Evolutionary conservation across 2,329 filamentous ascomycete species (phyloP), one percentile per base, ranked within the genome.

Genomic region (Colletotrichum musicola): DNA sequence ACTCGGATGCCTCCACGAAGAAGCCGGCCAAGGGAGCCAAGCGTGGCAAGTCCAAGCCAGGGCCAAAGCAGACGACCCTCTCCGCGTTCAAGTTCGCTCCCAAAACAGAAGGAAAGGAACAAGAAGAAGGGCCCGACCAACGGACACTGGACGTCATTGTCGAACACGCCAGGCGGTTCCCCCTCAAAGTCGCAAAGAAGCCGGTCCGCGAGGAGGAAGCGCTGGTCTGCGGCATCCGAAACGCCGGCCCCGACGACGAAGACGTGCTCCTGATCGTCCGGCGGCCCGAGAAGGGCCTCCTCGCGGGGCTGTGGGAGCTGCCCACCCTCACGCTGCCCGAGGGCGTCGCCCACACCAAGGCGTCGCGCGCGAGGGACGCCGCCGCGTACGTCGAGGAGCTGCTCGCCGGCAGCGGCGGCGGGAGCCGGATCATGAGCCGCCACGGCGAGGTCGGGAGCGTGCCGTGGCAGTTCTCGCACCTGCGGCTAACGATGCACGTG

Each of bases 401-500:
- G 10, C 30, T 81, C 3, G 42, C 25, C 4, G 60, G 62, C 13
- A 22, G n/a, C 10, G 69, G 66, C 13, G 58, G 47, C 55, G 20
- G 14, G 53, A 47, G 9, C 47, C 80, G 18, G 79, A 76, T 54
- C 74, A 83, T 50, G 69, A 77, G 0, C 30, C 6, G 10, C 30
- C 30, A 9, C 30, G 76, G 75, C 0, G 84, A 86, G 38, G 70
- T 88, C n/a, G 86, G 83, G 0, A 84, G 78, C 50, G 82, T 89
- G 13, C 86, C 86, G 0, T 89, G 87, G 87, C 74, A 85, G 6
- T 89, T 88, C 69, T 88, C 86, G 1, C 87, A 89, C 62, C 74
- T 89, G 1, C 85, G 83, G 75, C 74, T 88, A 71, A 85, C 82
- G 1, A 89, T 88, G 87, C 85, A 88, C 68, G 86, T 89, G 3